Evolutionary conservation across 2,329 filamentous ascomycete genomes (phyloP), one percentile per base, ranked within the genome.

Genomic region (Elsinoe arachidis): DNA sequence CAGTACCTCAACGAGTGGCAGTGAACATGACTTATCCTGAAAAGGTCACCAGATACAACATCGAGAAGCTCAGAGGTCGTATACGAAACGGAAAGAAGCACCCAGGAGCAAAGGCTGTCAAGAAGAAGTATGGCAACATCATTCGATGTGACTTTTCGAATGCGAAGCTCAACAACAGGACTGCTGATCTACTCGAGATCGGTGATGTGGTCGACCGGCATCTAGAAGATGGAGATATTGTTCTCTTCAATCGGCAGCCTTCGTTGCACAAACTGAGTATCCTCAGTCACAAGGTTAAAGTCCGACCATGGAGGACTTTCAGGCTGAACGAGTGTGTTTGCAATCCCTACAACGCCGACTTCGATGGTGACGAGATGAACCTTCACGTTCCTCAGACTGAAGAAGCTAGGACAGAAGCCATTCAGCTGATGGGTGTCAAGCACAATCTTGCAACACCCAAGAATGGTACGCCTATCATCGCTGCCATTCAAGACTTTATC

Each of bases 281-380:
- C 71, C 90, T 99, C 74, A 92, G 88, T 68, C 93, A 99, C 76
- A 84, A 87, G 67, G 93, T 87, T 65, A 96, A 96, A 72, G 84
- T 99, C 51, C 84, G 93, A 52, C 93, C 92, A 0, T 95, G 93
- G 85, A 85, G 91, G 71, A 99, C 93, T 0, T 97, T 99, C 70
- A 86, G 93, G 56, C 79, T 99, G 15, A 99, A 99, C 69, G 93
- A 99, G 70, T 99, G 93, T 81, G 93, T 96, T 1, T 99, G 93
- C 73, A 91, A 88, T 61, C 93, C 93, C 2, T 99, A 99, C 78
- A 99, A 99, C 65, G 93, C 93, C 57, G 93, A 99, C 81, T 99
- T 99, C 64, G 93, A 99, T 66, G 93, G 93, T 60, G 93, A 99
- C 65, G 93, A 99, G 72, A 99, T 99, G 93, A 99, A 99, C 66